Evolutionary conservation across 164 flowering plant species (phyloP).

Genomic region (Dillenia suffruticosa): DNA sequence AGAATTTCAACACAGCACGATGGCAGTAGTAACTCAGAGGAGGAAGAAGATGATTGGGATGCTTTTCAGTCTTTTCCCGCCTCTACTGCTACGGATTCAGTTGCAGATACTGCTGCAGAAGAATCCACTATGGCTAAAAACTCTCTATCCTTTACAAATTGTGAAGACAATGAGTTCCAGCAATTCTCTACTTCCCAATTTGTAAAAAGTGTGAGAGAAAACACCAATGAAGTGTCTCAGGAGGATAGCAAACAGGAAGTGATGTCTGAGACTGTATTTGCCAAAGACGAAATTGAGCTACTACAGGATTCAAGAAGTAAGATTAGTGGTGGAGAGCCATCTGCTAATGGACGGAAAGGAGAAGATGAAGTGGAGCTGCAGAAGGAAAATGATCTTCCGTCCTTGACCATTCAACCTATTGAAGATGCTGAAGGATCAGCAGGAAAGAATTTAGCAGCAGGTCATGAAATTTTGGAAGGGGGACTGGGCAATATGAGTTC

Average conservation of each 20-base stretch:
- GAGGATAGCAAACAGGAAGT: slow-evolving; percentile 11
- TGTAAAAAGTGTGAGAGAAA: slow-evolving; percentile 4
- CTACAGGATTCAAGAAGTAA: slow-evolving; percentile 2
- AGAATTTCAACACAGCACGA: slow-evolving; percentile 9
- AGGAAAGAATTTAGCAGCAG: background rate
- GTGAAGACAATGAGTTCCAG: slow-evolving; percentile 11
- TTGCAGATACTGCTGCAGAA: slow-evolving; percentile 12
- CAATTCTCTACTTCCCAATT: slow-evolving; percentile 12
- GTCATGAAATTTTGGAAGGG: too few species aligned
- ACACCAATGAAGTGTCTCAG: slow-evolving; percentile 8
- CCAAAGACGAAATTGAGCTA: slow-evolving; percentile 4
- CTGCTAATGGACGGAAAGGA: background rate
- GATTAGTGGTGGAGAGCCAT: slow-evolving; percentile 2
- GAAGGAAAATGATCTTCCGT: slow-evolving; percentile 5
- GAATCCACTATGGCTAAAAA: slow-evolving; percentile 17
- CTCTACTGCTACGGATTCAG: slow-evolving; percentile 21
- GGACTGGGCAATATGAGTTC: too few species aligned
- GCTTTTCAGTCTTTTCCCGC: slow-evolving; percentile 92
- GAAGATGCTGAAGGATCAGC: slow-evolving; percentile 7
- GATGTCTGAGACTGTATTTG: slow-evolving; percentile 1
- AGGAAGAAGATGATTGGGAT: slow-evolving; percentile 91
- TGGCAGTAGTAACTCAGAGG: slow-evolving; percentile 6
- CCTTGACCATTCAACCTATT: slow-evolving; percentile 1
- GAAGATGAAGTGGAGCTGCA: slow-evolving; percentile 7
- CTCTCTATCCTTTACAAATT: slow-evolving; percentile 13